Evolutionary conservation across 192 early-diverging fungal species (phyloP), one percentile per base, ranked within the genome.

Genomic region (Coemansia sp.): DNA sequence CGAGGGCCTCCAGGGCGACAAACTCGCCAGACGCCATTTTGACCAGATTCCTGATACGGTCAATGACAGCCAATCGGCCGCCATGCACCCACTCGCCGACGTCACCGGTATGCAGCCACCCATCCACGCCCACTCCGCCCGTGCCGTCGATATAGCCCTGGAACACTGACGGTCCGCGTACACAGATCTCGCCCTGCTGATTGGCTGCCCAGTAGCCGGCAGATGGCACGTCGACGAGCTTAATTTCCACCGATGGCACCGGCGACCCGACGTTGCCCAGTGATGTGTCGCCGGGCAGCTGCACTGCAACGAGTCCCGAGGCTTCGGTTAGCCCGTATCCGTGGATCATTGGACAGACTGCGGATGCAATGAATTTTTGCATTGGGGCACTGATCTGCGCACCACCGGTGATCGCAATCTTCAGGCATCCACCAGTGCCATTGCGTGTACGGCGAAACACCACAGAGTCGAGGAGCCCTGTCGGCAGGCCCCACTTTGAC

Each of bases 11-110:
- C 22, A 98, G 74, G 6, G 96, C 96, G 80, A 98, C 89, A 74
- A 91, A 93, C 72, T 97, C 95, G 63, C 93, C 95, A 65, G 90
- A 85, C 11, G 86, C 81, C 53, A 95, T 79, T 67, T 96, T 98
- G 69, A 98, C 89, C 36, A 98, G 83, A 69, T 97, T 98, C 88
- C 97, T 98, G 63, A 87, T 91, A 54, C 95, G 86, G 69, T 98
- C 95, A 71, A 98, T 98, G 57, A 98, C 88, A 32, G 84, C 70
- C 17, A 98, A 72, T 54, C 89, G 83, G 32, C 94, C 94, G 56
- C 94, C 89, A 2, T 82, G 70, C 44, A 86, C 83, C 88, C 88
- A 91, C 81, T 94, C 89, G 53, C 87, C 95, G 73, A 98, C 91
- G 78, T 94, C 94, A 35, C 94, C 94, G 35, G 93, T 95, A 76